Evolutionary conservation across 352 stramenopile species (phyloP).

Genomic region (Thraustotheca clavata): DNA sequence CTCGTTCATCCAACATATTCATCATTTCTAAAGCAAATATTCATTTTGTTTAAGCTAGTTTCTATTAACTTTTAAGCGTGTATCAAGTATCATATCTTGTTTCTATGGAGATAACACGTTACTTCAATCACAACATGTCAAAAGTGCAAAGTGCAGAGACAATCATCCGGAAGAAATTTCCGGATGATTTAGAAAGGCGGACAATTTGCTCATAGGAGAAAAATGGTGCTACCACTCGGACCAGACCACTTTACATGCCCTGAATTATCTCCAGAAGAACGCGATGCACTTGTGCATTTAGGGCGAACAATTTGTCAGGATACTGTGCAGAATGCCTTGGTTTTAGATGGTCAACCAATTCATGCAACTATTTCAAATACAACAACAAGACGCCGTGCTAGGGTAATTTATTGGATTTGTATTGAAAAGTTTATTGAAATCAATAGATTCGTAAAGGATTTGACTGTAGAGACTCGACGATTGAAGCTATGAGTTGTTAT

Average conservation of each 20-base stretch:
- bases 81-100: too few relatives aligned
- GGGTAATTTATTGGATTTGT: conserved; percentile 8
- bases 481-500: conserved; percentile 11
- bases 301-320: conserved; percentile 16
- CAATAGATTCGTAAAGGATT: conserved; percentile 6
- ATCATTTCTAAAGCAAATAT: too few relatives aligned
- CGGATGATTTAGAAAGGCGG: too few relatives aligned
- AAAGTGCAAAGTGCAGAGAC: too few relatives aligned
- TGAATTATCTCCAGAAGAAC: not conserved
- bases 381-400: not conserved
- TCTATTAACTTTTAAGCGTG: too few relatives aligned
- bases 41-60: too few relatives aligned
- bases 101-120: too few relatives aligned
- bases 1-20: too few relatives aligned
- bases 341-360: conserved; percentile 14
- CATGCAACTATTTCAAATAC: conserved; percentile 6
- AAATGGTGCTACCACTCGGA: not conserved
- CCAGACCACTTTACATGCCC: not conserved
- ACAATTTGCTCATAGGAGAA: too few relatives aligned
- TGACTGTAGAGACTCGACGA: not conserved
- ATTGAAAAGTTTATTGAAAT: not conserved
- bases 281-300: not conserved
- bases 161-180: too few relatives aligned
- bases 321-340: conserved; percentile 18
- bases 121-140: too few relatives aligned